Conservation (phyloP, 768 basidiomycete genomes). For the Rhizopogon vinicolor region DNA sequence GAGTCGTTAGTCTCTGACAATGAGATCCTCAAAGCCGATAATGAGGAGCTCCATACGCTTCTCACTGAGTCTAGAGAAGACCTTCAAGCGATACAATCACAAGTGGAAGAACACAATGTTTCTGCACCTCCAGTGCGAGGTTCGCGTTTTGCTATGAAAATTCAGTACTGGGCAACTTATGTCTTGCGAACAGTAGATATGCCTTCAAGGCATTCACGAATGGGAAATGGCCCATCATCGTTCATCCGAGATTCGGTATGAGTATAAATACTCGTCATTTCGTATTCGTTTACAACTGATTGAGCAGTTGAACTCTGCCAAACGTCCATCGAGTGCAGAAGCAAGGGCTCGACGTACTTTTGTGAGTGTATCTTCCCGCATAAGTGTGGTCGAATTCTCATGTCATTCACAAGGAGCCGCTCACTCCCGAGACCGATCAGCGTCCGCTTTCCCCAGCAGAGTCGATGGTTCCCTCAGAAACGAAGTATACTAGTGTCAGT, state of each 20-base stretch:
- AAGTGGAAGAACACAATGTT: slow-evolving; percentile 69
- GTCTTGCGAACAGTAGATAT: slow-evolving; percentile 20
- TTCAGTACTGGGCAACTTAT: neutral
- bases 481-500: slow-evolving; percentile 20
- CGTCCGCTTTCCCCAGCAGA: slow-evolving; percentile 40
- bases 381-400: neutral
- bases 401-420: slow-evolving; percentile 29
- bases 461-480: slow-evolving; percentile 21
- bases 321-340: slow-evolving; percentile 33
- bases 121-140: slow-evolving; percentile 41
- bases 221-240: slow-evolving; percentile 41
- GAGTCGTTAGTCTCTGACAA: slow-evolving; percentile 87
- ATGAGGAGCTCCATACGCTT: slow-evolving; percentile 70
- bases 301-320: slow-evolving; percentile 16
- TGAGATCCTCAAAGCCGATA: slow-evolving; percentile 76
- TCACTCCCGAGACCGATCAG: slow-evolving; percentile 41
- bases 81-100: slow-evolving; percentile 59
- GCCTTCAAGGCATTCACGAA: slow-evolving; percentile 35
- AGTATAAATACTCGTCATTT: slow-evolving; percentile 24
- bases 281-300: slow-evolving; percentile 20
- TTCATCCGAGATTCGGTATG: slow-evolving; percentile 40
- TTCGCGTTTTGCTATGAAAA: slow-evolving; percentile 14
- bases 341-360: slow-evolving; percentile 24
- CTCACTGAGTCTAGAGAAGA: slow-evolving; percentile 78
- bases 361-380: slow-evolving; percentile 22